Conservation (phyloP, 2,329 filamentous ascomycete species). For the Clonostachys solani region DNA sequence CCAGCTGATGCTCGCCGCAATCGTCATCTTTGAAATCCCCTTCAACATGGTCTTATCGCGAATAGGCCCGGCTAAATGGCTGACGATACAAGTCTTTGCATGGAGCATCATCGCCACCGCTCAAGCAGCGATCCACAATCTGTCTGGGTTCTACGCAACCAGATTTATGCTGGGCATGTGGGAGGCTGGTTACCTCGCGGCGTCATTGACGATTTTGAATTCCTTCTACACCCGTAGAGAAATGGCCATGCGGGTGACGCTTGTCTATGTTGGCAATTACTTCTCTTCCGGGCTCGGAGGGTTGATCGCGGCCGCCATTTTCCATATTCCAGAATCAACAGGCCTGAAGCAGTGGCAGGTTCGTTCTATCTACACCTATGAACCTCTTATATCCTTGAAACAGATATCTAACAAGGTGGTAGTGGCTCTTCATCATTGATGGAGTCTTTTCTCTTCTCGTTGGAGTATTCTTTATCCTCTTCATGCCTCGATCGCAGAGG, state of each 20-base stretch:
- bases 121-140: constrained; percentile 43
- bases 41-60: constrained; percentile 27
- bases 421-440: constrained; percentile 7
- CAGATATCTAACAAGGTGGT: not conserved
- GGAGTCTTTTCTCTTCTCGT: constrained; percentile 4
- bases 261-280: constrained; percentile 27
- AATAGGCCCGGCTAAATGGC: constrained; percentile 38
- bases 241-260: constrained; percentile 36
- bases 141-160: constrained; percentile 40
- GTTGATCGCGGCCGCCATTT: constrained; percentile 5
- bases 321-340: constrained; percentile 1
- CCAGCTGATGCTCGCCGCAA: constrained; percentile 43
- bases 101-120: constrained; percentile 51
- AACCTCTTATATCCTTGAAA: no score
- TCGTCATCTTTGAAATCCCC: constrained; percentile 37
- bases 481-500: not conserved
- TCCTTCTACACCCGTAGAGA: constrained; percentile 43
- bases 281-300: constrained; percentile 4
- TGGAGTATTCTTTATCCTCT: constrained; percentile 3
- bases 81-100: constrained; percentile 46
- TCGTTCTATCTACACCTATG: not conserved
- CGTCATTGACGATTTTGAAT: constrained; percentile 36
- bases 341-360: constrained; percentile 3
- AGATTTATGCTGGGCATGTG: constrained; percentile 46
- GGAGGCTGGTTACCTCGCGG: constrained; percentile 49